Evolutionary conservation across 1,284 basidiomycete species (phyloP), one percentile per base, ranked within the genome.

Genomic region (Coniophora puteana): DNA sequence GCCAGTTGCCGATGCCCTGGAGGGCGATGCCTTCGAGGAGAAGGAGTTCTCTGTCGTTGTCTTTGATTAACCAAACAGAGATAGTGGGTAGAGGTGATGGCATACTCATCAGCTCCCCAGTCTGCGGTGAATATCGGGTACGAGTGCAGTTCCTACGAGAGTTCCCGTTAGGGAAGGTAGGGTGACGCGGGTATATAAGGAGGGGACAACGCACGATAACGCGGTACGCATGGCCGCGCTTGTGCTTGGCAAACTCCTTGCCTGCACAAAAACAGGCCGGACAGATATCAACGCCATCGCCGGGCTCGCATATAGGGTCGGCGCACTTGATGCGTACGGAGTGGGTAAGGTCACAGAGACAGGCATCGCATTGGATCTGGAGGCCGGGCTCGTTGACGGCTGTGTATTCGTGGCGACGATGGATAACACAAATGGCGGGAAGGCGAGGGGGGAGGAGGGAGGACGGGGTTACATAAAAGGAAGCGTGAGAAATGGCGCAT

Each of bases 81-180:
- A 27, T 18, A 25, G 26, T 23, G 22, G 40, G 31, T 16, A 33
- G 7, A 29, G 44, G 33, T 18, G 17, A 36, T 5, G 21, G 68
- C 81, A 62, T 55, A 91, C 86, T 99, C 95, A 65, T 99, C 95
- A 8, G 94, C 96, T 25, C 94, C 95, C 95, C 95, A 99, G 59
- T 96, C 93, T 46, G 89, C 83, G 11, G 83, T 79, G 56, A 97
- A 96, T 56, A 99, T 96, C 4, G 95, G 95, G 61, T 95, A 93
- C 7, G 93, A 92, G 59, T 95, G 90, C 54, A 96, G 79, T 69
- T 96, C 93, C 90, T 97, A 20, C 30, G n/a, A n/a, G n/a, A 40
- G 33, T 25, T 18, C 18, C 29, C 24, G 29, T 36, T 27, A 41
- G 12, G 34, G 18, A 33, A 43, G n/a, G n/a, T n/a, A n/a, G n/a